Base-by-base conservation (phyloP, 2,329 filamentous ascomycete species). In the Calonectria ilicicola region DNA sequence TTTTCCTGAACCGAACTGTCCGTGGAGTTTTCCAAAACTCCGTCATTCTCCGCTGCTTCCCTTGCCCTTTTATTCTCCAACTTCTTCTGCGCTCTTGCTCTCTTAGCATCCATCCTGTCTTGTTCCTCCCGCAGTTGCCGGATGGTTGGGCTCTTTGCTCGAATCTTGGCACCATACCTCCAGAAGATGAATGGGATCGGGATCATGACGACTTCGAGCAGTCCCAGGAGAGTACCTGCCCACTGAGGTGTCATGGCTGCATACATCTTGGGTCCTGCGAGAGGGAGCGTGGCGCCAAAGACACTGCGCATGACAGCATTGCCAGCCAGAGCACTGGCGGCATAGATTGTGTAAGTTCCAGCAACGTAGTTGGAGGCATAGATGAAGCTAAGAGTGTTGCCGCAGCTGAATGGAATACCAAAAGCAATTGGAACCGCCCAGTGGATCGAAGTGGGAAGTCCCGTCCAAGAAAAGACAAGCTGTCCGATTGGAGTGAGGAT, bases 401-500 rank as follows among this genome's bases (percentile, higher is more conserved):
- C 95, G 0, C 90, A 88, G 12, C 94, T 94, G 77, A 97, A 97
- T 0, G 93, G 93, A 7, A 97, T 89, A 0, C 95, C 94, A 1
- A 94, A 94, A 0, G 94, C 86, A 62, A 97, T 93, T 1, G 94
- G 93, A 23, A 91, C 87, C n/a, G 95, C 91, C 93, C 94, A 97
- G 81, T 95, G 95, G 38, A 97, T 94, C 5, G 90, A 89, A 0
- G 84, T 85, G 0, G 95, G 95, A 0, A 95, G 90, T 73, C 93
- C 95, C 0, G 95, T 98, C 95, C 95, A 98, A 0, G 94, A 91
- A 80, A 98, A 98, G 82, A 93, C 93, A 27, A 98, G 89, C 83
- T 98, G 93, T 19, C 95, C 96, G 3, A 94, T 82, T 0, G 95
- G 93, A 0, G 94, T 91, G 1, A 95, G 85, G 1, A 97, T 81